Evolutionary conservation across 1,284 basidiomycete genomes (phyloP).

Genomic region (Malassezia slooffiae): DNA sequence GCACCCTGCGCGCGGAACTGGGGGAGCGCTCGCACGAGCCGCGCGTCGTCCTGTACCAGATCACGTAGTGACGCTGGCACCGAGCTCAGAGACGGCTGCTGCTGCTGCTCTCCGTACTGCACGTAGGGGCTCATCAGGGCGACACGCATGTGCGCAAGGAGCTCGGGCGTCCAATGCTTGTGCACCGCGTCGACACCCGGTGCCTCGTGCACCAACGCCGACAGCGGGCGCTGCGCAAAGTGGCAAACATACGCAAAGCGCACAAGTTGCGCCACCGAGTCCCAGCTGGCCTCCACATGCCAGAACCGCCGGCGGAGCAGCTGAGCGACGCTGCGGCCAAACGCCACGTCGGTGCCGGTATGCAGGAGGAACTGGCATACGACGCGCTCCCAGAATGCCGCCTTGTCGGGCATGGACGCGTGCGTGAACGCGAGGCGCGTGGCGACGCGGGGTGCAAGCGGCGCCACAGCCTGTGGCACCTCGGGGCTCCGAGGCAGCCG

Average conservation of each 20-base stretch:
- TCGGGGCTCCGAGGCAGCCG: too few species aligned
- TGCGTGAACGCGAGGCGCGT: too few species aligned
- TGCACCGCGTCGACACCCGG: not conserved
- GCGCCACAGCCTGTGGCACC: too few species aligned
- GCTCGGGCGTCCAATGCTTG: conserved; percentile 6
- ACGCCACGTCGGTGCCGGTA: conserved; percentile 15
- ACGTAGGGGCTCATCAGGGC: not conserved
- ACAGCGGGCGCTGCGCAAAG: conserved; percentile 23
- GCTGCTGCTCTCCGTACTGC: not conserved
- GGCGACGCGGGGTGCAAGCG: too few species aligned
- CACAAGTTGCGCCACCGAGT: conserved; percentile 22
- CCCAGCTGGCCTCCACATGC: conserved; percentile 27
- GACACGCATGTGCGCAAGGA: conserved; percentile 7
- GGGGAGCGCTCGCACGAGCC: not conserved
- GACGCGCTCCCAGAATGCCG: conserved; percentile 23
- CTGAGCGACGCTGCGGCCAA: conserved; percentile 27
- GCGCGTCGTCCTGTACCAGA: not conserved
- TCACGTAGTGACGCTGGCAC: not conserved
- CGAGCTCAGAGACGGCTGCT: not conserved
- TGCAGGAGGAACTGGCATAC: conserved; percentile 21
- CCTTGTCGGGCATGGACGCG: conserved; percentile 25
- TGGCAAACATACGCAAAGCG: conserved; percentile 25
- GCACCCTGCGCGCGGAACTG: not conserved
- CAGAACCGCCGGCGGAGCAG: conserved; percentile 27
- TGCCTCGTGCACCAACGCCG: conserved; percentile 16